Evolutionary conservation across 345 rosid species (phyloP).

Genomic region (Carallia pectinifolia): DNA sequence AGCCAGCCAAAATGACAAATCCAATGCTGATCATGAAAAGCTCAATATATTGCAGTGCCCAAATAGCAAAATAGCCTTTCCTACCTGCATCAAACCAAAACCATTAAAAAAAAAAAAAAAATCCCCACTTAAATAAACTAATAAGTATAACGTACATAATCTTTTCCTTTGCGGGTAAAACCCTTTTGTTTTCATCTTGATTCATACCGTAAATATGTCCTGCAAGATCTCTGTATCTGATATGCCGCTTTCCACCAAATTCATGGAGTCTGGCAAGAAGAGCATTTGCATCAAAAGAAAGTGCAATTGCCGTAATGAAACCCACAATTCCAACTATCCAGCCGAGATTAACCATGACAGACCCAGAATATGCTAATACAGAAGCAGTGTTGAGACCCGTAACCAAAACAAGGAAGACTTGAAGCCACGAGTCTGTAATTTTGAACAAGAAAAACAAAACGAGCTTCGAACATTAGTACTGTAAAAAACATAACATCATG

Average conservation of each 20-base stretch:
- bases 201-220: conserved; percentile 68
- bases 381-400: conserved; percentile 85
- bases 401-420: conserved; percentile 76
- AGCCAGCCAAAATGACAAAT: conserved; percentile 70
- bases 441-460: not conserved
- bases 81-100: conserved; percentile 40
- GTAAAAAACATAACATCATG: no score
- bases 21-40: conserved; percentile 88
- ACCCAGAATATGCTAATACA: conserved; percentile 87
- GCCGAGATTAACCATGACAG: conserved; percentile 87
- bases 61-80: conserved; percentile 61
- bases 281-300: conserved; percentile 75
- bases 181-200: not conserved
- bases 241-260: conserved; percentile 83
- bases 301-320: conserved; percentile 57
- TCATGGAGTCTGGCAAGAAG: conserved; percentile 91
- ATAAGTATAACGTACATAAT: not conserved
- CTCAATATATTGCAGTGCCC: conserved; percentile 74
- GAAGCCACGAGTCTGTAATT: conserved; percentile 85
- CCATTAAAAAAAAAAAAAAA: no score
- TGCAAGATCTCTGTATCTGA: conserved; percentile 91
- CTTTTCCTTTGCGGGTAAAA: not conserved
- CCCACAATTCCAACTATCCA: conserved; percentile 79
- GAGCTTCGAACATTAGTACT: not conserved
- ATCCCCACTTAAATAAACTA: not conserved